A percentile compares a stretch with the other conserved stretches of the same genome.
These are phyloP conservation scores for Citrus medica DNA, from an alignment of 345 rosid species.

Conservation along the genomic window DNA sequence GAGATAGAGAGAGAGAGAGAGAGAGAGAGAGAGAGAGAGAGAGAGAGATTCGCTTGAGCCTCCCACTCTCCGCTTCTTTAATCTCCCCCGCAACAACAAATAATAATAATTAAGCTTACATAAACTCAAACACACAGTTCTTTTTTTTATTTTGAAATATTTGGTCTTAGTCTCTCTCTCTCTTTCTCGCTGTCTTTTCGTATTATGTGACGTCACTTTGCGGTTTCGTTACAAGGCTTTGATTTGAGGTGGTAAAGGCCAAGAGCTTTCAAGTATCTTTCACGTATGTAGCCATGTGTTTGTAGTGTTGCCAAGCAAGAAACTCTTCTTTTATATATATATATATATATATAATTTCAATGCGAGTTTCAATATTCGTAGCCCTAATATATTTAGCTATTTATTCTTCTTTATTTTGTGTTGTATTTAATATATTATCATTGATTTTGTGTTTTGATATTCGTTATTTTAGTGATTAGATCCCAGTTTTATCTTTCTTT, in stretches of 20 bases:
- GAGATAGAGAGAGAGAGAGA: neutral
- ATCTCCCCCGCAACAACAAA: neutral
- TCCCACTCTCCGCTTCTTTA: neutral
- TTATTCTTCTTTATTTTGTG: neutral
- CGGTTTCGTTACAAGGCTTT: neutral
- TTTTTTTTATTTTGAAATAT: no score
- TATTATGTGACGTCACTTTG: neutral
- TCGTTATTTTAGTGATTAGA: neutral
- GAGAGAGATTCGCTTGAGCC: neutral
- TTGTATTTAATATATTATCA: neutral
- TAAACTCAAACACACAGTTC: neutral
- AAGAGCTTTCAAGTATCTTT: neutral
- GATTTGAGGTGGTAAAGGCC: neutral
- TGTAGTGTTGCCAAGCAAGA: neutral
- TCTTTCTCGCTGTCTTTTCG: neutral
- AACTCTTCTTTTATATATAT: neutral
- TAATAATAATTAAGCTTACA: no score
- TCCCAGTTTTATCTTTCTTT: neutral
- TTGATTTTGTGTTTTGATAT: neutral
- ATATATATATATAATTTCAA: neutral
- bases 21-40: neutral
- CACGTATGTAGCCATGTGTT: neutral
- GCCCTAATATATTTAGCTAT: neutral
- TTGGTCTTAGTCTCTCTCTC: neutral
- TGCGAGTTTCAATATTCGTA: constrained; percentile 1